Percentiles rank a stretch among this genome's conserved stretches.
Evolutionary conservation across 495 filamentous ascomycete genomes (phyloP).

Genomic region (Penicillium desertorum): DNA sequence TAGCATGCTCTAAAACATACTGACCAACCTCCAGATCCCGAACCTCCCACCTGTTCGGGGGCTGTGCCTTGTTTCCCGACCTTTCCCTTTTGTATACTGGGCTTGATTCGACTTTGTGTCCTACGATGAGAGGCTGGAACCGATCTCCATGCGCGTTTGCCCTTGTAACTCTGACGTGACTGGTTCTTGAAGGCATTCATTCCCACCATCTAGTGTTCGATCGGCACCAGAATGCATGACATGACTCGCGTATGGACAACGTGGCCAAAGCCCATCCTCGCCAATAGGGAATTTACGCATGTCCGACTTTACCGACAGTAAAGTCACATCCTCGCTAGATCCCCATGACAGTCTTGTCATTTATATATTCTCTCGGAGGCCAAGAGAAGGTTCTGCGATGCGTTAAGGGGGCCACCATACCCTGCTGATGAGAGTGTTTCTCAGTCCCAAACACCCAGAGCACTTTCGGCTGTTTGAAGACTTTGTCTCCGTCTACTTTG

Average conservation of each 20-base stretch:
- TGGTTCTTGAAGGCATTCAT: not conserved
- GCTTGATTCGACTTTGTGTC: not conserved
- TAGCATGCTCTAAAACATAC: not conserved
- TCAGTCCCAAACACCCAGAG: not conserved
- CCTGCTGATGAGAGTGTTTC: not conserved
- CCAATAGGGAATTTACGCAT: not conserved
- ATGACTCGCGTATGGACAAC: slow-evolving; percentile 15
- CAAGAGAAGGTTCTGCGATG: not conserved
- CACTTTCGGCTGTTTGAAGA: not conserved
- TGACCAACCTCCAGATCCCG: not conserved
- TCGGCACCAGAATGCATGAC: slow-evolving; percentile 4
- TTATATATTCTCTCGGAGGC: not conserved
- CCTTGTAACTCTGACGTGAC: not conserved
- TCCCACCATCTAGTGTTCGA: not conserved
- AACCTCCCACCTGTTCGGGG: slow-evolving; percentile 3
- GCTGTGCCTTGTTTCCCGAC: not conserved
- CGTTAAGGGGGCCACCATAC: not conserved
- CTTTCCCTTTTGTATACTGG: not conserved
- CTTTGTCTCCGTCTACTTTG: not conserved
- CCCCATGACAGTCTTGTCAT: not conserved
- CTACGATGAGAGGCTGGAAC: not conserved
- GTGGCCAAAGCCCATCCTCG: slow-evolving; percentile 6
- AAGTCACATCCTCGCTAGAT: not conserved
- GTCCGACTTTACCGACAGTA: slow-evolving; percentile 9
- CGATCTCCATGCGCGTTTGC: not conserved